phyloP scores from a whole-genome alignment of 805 yeast genomes.

The Pichia nanzhaoensis region DNA sequence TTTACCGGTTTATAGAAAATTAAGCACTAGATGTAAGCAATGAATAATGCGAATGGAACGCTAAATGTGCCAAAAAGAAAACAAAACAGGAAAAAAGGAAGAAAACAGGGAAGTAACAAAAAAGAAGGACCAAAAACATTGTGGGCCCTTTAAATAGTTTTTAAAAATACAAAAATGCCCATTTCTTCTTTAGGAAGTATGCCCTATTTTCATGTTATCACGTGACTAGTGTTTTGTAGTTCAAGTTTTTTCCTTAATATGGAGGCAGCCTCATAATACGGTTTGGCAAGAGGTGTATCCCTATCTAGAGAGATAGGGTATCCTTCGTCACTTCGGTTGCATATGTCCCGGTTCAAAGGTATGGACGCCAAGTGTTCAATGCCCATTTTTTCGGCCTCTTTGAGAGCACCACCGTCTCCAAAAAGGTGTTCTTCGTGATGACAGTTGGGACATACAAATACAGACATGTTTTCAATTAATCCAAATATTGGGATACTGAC shows the following conservation, averaged over 20 bases:
- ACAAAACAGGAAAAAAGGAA: too few relatives aligned
- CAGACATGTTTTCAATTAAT: constrained; percentile 78
- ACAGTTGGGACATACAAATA: constrained; percentile 70
- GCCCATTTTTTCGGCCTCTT: constrained; percentile 39
- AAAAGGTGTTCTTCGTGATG: constrained; percentile 66
- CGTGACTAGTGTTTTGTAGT: neutral
- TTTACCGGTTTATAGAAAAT: too few relatives aligned
- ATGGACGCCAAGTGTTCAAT: constrained; percentile 55
- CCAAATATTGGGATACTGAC: constrained; percentile 69
- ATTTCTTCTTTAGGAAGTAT: neutral
- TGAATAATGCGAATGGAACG: neutral
- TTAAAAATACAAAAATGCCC: neutral
- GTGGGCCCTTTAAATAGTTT: neutral
- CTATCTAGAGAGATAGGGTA: constrained; percentile 49
- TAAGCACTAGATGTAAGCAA: neutral
- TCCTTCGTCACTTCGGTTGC: constrained; percentile 57
- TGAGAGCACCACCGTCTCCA: constrained; percentile 56
- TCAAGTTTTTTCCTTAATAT: constrained; percentile 21
- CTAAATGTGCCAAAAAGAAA: neutral
- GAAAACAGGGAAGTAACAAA: too few relatives aligned
- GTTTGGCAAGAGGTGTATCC: constrained; percentile 31
- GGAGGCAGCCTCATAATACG: constrained; percentile 42
- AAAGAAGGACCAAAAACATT: too few relatives aligned
- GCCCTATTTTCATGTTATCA: neutral
- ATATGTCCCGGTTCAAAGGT: constrained; percentile 58